Evolutionary conservation across 208 protist species (phyloP).

Genomic region (Leishmania tarentolae): DNA sequence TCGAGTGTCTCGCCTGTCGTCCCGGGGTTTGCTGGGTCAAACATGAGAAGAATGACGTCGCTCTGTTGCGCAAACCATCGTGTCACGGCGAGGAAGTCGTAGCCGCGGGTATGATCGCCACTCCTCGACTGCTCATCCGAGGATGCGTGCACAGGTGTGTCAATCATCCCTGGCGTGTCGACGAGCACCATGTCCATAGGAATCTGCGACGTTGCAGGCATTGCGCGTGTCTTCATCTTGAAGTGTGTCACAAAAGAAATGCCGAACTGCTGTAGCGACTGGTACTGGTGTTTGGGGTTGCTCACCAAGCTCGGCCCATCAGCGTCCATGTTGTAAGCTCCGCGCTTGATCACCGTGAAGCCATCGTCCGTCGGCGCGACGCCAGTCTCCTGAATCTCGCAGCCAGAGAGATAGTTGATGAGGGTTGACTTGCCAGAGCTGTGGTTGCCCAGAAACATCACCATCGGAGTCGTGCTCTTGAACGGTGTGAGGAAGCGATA

Average conservation of each 20-base stretch:
- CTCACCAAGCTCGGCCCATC: constrained; percentile 82
- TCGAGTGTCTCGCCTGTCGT: constrained; percentile 93
- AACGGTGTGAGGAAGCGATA: constrained; percentile 42
- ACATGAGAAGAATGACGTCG: constrained; percentile 92
- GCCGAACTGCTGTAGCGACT: constrained; percentile 79
- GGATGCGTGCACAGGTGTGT: constrained; percentile 64
- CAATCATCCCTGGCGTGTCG: constrained; percentile 93
- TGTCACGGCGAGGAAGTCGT: constrained; percentile 86
- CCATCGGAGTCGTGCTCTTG: constrained; percentile 74
- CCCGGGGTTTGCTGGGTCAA: constrained; percentile 88
- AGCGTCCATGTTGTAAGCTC: constrained; percentile 56
- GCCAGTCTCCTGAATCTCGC: constrained; percentile 80
- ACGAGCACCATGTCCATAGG: constrained; percentile 82
- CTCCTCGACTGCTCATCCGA: constrained; percentile 27
- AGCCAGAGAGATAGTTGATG: constrained; percentile 87
- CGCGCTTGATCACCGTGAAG: constrained; percentile 86
- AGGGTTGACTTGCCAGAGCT: constrained; percentile 91
- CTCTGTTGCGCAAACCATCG: constrained; percentile 89
- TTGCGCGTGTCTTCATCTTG: constrained; percentile 68
- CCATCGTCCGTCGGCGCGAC: constrained; percentile 92
- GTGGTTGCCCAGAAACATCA: constrained; percentile 92
- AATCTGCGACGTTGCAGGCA: constrained; percentile 43
- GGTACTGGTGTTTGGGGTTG: constrained; percentile 72
- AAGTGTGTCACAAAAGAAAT: constrained; percentile 78
- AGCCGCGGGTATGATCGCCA: constrained; percentile 70